Evolutionary conservation across 768 basidiomycete species (phyloP), one percentile per base, ranked within the genome.

Genomic region (Vararia minispora): DNA sequence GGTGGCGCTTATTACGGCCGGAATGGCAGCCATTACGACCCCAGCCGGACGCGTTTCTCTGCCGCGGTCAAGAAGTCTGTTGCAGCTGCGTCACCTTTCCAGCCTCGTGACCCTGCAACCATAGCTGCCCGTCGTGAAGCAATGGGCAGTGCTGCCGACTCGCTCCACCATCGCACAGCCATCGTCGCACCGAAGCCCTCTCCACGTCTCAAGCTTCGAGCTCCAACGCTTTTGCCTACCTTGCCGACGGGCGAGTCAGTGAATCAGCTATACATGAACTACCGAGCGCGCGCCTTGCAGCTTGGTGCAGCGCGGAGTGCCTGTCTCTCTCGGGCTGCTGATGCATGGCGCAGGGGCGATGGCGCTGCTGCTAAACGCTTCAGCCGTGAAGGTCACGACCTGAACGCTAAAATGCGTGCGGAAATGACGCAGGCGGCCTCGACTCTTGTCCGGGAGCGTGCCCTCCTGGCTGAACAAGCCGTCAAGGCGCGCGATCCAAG

Each of bases 301-400:
- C 76, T 97, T 17, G 95, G 94, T 35, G 85, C 89, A 2, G 88
- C 88, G 23, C 70, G 95, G 26, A 98, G 98, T 50, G 89, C 89
- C 12, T 95, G 88, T 57, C 68, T 99, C 20, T 88, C 88, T 2
- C 76, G 90, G 30, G 95, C 95, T 10, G 94, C 95, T 3, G 91
- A 95, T 51, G 90, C 92, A 3, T 99, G 90, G 87, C 71, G 88
- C 39, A 72, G 89, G 2, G 92, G 94, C 1, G 95, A 99, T 49
- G 94, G 94, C 3, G 90, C 92, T 0, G 83, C 86, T 1, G 95
- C 95, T 26, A 95, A 97, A 60, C 69, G 89, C 33, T 98, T 94
- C 62, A 87, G 83, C 45, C 68, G 87, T 28, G 92, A 98, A 53
- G 95, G 91, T 1, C 87, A 94, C 50, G 89, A 94, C 28, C 63